Base-by-base conservation (phyloP, 2,329 filamentous ascomycete genomes). In the Xylaria sp. region DNA sequence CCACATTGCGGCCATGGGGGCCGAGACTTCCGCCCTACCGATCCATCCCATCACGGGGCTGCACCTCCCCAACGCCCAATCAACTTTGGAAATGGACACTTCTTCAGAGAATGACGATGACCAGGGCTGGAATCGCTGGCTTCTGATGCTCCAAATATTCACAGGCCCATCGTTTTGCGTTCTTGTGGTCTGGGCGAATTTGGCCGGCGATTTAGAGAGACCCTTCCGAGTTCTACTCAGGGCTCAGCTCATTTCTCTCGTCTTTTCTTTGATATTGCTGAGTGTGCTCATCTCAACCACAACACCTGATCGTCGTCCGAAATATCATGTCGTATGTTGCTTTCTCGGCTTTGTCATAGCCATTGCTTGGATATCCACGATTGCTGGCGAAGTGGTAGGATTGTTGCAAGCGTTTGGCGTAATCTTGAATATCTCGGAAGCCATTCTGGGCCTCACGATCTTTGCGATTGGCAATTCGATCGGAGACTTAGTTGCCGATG, bases 391-490 rank as follows among this genome's bases (percentile, higher is more conserved):
- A 77, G 94, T 99, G 4, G 94, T 99, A 4, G 92, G 91, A 37
- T 89, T 97, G 4, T 82, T 99, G 64, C 97, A 99, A 76, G 89
- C 94, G 0, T 79, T 97, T 53, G 94, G 94, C 7, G 90, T 97
- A 35, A 91, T 99, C 54, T 78, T 96, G 58, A 88, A 90, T 69
- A 99, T 99, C 71, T 94, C 89, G 13, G 94, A 99, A 74, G 94
- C 94, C 3, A 91, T 99, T 63, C 82, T 99, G 9, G 94, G 94
- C 1, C 82, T 99, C 55, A 99, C 94, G 13, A 88, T 99, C 57
- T 99, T 99, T 73, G 94, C 94, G 2, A 91, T 97, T 39, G 94
- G 94, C 34, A 99, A 99, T 75, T 96, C 91, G 7, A 81, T 97
- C 7, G 93, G 94, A 44, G 94, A 99, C 69, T 80, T 99, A 13